Conservation (phyloP, 2,329 filamentous ascomycete genomes). For the Diaporthe vexans region DNA sequence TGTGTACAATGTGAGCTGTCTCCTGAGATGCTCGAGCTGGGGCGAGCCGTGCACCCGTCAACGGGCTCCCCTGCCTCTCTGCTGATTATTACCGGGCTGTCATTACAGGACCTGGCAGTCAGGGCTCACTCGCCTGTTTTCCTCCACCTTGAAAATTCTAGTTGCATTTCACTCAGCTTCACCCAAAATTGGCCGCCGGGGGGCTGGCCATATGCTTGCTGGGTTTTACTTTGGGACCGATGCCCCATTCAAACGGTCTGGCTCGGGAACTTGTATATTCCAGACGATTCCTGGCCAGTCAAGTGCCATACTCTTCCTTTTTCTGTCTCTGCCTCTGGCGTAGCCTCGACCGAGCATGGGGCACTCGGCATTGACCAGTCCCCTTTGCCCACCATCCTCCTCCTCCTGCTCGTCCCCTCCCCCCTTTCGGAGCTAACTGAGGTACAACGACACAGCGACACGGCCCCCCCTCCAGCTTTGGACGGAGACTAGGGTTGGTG, state of each 20-base stretch:
- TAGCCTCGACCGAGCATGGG: constrained; percentile 24
- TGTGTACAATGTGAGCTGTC: not conserved
- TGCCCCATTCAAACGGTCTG: constrained; percentile 4
- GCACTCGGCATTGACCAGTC: constrained; percentile 33
- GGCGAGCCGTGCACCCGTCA: constrained; percentile 6
- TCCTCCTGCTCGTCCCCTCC: not conserved
- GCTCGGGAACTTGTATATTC: constrained; percentile 33
- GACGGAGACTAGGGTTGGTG: not conserved
- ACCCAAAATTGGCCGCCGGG: not conserved
- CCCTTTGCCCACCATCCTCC: constrained; percentile 21
- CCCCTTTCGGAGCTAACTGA: constrained; percentile 3
- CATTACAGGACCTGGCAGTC: not conserved
- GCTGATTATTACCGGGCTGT: not conserved
- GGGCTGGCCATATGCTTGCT: constrained; percentile 6
- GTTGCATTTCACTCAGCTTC: not conserved
- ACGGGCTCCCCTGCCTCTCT: constrained; percentile 14
- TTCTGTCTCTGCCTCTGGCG: constrained; percentile 16
- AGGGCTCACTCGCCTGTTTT: not conserved
- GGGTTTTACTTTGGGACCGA: constrained; percentile 32
- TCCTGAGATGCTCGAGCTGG: constrained; percentile 1
- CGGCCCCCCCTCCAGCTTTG: constrained; percentile 5
- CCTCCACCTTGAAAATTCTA: not conserved
- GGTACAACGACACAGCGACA: constrained; percentile 3
- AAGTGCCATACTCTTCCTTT: constrained; percentile 18
- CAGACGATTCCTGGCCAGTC: constrained; percentile 35